Evolutionary conservation across 1,139 yeast genomes (phyloP), one percentile per base, ranked within the genome.

Genomic region (Groenewaldozyma sp.): DNA sequence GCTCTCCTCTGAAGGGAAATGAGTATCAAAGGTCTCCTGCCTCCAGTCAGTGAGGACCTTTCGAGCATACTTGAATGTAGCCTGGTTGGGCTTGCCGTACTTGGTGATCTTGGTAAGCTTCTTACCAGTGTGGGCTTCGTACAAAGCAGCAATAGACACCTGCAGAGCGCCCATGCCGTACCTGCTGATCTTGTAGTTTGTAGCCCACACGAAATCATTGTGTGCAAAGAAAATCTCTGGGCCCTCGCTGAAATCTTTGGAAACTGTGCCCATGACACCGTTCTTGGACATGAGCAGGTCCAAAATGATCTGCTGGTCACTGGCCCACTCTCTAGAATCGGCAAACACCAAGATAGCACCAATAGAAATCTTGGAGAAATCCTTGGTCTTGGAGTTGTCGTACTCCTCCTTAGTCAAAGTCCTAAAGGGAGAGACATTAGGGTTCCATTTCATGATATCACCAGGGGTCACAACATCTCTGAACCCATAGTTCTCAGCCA

Each of bases 111-210:
- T 42, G 52, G 77, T 76, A 53, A 82, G 68, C 54, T 82, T 88
- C 47, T 70, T 71, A 43, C 93, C 93, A 3, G 93, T 82, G 55
- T 79, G 87, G 55, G 82, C 93, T 55, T 78, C 73, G 60, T 76
- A 82, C 39, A 82, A 67, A 0, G 93, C 94, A 40, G 88, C 87
- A 56, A 81, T 78, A 13, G 91, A 79, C 36, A 82, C 88, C 59
- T 81, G 93, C 51, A 82, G 68, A 2, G 94, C 94, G 47, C 94
- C 94, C 93, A 82, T 82, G 47, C 94, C 94, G 58, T 82, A 82
- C 59, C 94, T 70, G 20, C 83, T 76, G 46, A 82, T 69, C 50
- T 75, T 78, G 57, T 82, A 82, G 59, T 82, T 81, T 14, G 94
- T 83, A 11, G 94, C 86, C 94, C 94, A 82, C 43, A 82, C 82